Evolutionary conservation across 108 stramenopile genomes (phyloP), one percentile per base, ranked within the genome.

Genomic region (Mediolabrus comicus): DNA sequence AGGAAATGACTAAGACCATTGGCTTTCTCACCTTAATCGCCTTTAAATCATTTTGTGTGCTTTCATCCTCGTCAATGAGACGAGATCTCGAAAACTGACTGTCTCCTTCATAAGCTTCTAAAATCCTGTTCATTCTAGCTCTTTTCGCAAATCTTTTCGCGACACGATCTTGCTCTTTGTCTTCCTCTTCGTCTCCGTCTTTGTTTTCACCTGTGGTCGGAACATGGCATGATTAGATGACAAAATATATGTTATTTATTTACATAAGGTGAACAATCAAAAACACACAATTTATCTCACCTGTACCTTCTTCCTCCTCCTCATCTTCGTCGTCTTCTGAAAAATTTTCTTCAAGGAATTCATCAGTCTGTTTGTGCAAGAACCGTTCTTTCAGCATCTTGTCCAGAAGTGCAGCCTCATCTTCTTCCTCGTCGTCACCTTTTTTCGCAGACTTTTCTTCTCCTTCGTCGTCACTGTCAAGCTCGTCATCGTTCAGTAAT

Each of bases 141-240:
- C 91, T 76, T 62, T 91, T 92, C 1, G 90, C 86, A 67, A 95
- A 92, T 13, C 86, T 72, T 65, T 88, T 91, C n/a, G 91, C 92
- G 2, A 91, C 67, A 24, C 87, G 80, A 43, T 92, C 88, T 68
- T 92, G 90, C 62, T 88, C 87, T 52, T 68, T 59, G 43, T 91
- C 89, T 60, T 95, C 94, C 30, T 87, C 82, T 29, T 81, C 90
- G 34, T 88, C 84, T 0, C 60, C 43, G 11, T 76, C 73, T 8
- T 51, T 71, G 9, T 36, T 71, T 26, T 36, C 49, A 49, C 77
- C 77, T 84, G 54, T 30, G 36, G 13, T 49, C n/a, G 27, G 59
- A 29, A 46, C 30, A 22, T 22, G n/a, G n/a, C n/a, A 22, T 49
- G 5, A 24, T 49, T 24, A 49, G 49, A 35, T 10, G 19, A 53